A percentile compares a stretch with the other conserved stretches of the same genome.
Conservation (phyloP, 495 filamentous ascomycete species). For the Xylaria nigripes region DNA sequence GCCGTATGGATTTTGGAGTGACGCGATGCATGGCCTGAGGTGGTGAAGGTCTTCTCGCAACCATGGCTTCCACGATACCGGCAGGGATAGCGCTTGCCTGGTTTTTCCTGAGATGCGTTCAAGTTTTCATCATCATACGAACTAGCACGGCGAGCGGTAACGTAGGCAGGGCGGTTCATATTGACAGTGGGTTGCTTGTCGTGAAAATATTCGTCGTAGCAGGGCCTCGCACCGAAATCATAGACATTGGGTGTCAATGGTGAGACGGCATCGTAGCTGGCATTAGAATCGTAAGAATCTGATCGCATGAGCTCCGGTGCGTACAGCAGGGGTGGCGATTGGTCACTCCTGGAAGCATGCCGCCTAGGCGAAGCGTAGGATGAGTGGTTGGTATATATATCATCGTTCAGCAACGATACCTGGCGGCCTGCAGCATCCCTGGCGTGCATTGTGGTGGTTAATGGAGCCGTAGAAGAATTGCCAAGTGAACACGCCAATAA, state of each 20-base stretch:
- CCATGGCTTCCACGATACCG: conserved; percentile 55
- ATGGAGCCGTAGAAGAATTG: conserved; percentile 3
- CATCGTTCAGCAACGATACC: conserved; percentile 49
- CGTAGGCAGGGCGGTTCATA: conserved; percentile 24
- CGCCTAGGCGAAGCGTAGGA: conserved; percentile 23
- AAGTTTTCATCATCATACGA: conserved; percentile 36
- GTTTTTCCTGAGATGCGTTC: conserved; percentile 27
- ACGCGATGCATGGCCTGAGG: conserved; percentile 90
- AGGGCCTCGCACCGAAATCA: conserved; percentile 27
- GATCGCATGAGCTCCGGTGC: conserved; percentile 45
- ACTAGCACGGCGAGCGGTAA: conserved; percentile 26
- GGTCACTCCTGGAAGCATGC: conserved; percentile 20
- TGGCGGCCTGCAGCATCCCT: conserved; percentile 42
- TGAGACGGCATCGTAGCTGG: conserved; percentile 38
- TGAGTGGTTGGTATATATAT: conserved; percentile 25
- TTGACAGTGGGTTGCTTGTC: conserved; percentile 13
- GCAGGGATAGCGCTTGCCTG: conserved; percentile 57
- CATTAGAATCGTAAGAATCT: conserved; percentile 48
- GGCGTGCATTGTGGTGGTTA: conserved; percentile 36
- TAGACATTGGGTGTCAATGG: conserved; percentile 41
- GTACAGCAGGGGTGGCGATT: conserved; percentile 30
- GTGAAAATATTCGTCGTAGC: conserved; percentile 32
- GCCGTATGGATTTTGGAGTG: conserved; percentile 96
- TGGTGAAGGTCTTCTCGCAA: conserved; percentile 83
- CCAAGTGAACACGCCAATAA: conserved; percentile 11